phyloP scores from a whole-genome alignment of 345 rosid genomes.

The Bretschneidera sinensis region DNA sequence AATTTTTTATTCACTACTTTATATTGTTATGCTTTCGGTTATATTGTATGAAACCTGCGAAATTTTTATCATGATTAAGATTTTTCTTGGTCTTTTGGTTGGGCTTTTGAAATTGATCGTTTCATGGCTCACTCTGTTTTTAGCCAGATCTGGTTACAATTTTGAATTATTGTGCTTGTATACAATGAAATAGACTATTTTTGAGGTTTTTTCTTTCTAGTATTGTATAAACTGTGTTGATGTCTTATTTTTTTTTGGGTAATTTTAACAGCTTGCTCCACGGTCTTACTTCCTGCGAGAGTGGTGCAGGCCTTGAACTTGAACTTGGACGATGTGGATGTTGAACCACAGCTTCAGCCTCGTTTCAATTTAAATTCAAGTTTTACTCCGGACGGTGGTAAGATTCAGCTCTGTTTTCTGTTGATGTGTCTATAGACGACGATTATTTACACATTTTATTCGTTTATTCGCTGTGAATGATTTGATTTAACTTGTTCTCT shows the following conservation, averaged over 20 bases:
- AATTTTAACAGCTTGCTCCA: slow-evolving; percentile 28
- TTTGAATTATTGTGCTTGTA: no score
- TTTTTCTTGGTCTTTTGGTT: background rate
- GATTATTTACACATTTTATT: background rate
- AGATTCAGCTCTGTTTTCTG: background rate
- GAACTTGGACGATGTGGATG: slow-evolving; percentile 40
- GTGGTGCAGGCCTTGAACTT: slow-evolving; percentile 68
- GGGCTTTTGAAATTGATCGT: no score
- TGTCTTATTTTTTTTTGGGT: background rate
- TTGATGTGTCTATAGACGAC: no score
- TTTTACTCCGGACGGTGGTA: slow-evolving; percentile 16
- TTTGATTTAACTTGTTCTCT: background rate
- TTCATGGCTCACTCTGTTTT: no score
- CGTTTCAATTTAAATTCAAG: slow-evolving; percentile 19
- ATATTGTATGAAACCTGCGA: no score
- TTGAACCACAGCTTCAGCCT: slow-evolving; percentile 26
- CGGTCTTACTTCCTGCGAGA: slow-evolving; percentile 77
- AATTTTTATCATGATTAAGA: background rate
- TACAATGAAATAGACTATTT: no score
- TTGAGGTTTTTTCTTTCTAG: background rate
- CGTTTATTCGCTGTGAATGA: background rate
- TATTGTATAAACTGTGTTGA: background rate
- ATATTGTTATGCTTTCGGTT: background rate
- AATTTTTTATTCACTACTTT: no score
- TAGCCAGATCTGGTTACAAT: background rate